Evolutionary conservation across 2,329 filamentous ascomycete species (phyloP).

Genomic region (Clonostachys solani): DNA sequence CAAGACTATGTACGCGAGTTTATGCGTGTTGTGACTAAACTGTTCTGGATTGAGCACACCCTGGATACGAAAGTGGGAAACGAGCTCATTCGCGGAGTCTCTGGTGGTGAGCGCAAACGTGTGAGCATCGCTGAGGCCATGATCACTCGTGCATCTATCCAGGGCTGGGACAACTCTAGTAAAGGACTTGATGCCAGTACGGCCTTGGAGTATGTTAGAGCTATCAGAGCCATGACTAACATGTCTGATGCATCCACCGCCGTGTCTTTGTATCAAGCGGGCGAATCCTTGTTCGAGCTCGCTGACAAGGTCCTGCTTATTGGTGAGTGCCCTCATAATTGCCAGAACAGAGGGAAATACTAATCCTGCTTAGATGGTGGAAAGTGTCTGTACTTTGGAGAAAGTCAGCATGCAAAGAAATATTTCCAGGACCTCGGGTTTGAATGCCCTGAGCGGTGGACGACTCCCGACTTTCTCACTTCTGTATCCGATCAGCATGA

Average conservation of each 20-base stretch:
- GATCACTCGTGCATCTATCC: slow-evolving; percentile 53
- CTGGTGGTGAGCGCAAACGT: slow-evolving; percentile 66
- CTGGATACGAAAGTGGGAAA: slow-evolving; percentile 66
- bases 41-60: slow-evolving; percentile 70
- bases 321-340: slow-evolving; percentile 31
- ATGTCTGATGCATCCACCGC: slow-evolving; percentile 69
- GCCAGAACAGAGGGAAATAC: too few species aligned
- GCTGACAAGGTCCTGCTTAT: slow-evolving; percentile 79
- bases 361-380: slow-evolving; percentile 33
- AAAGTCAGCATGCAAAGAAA: slow-evolving; percentile 54
- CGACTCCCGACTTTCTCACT: slow-evolving; percentile 71
- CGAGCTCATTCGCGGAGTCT: slow-evolving; percentile 59
- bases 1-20: slow-evolving; percentile 49
- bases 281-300: slow-evolving; percentile 59
- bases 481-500: slow-evolving; percentile 73
- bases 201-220: slow-evolving; percentile 66
- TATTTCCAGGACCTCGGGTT: slow-evolving; percentile 74
- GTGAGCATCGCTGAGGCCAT: slow-evolving; percentile 71
- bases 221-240: slow-evolving; percentile 59
- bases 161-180: slow-evolving; percentile 73
- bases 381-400: slow-evolving; percentile 69
- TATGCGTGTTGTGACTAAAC: slow-evolving; percentile 58
- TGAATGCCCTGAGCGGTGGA: slow-evolving; percentile 65
- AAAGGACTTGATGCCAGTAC: slow-evolving; percentile 69
- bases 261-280: slow-evolving; percentile 69